A percentile compares a stretch with the other conserved stretches of the same genome.
Evolutionary conservation across 495 filamentous ascomycete species (phyloP).

Genomic region (Trichocladium antarcticum): DNA sequence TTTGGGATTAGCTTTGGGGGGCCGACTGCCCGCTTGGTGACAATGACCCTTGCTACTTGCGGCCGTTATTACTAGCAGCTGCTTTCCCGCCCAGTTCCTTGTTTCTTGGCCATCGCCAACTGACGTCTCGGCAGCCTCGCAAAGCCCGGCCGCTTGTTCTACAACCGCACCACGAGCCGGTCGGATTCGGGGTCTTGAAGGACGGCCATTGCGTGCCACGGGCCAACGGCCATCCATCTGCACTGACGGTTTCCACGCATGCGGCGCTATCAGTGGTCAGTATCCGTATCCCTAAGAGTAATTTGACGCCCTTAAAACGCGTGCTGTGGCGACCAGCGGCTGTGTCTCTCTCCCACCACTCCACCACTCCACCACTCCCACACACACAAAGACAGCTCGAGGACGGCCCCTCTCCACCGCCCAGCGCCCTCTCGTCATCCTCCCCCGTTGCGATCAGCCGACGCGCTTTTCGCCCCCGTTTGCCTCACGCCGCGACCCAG

Average conservation of each 20-base stretch:
- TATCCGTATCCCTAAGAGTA: too few relatives aligned
- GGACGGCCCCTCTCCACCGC: slow-evolving; percentile 9
- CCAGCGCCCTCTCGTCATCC: slow-evolving; percentile 9
- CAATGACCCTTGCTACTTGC: too few relatives aligned
- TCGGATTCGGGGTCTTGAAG: not conserved
- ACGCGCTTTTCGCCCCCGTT: slow-evolving; percentile 6
- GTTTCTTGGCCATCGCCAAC: not conserved
- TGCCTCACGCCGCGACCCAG: slow-evolving; percentile 3
- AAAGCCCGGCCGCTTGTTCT: not conserved
- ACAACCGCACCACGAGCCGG: not conserved
- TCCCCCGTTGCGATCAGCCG: slow-evolving; percentile 13
- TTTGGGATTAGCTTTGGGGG: too few relatives aligned
- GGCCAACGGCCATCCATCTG: slow-evolving; percentile 5
- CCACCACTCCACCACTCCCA: not conserved
- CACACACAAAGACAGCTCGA: not conserved
- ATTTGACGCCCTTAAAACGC: too few relatives aligned
- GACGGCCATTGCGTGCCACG: slow-evolving; percentile 9
- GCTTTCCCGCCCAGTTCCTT: not conserved
- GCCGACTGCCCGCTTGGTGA: too few relatives aligned
- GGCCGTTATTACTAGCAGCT: not conserved
- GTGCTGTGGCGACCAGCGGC: not conserved
- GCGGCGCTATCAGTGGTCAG: not conserved
- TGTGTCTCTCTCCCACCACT: not conserved
- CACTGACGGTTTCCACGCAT: not conserved
- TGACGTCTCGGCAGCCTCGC: slow-evolving; percentile 8